phyloP scores from a whole-genome alignment of 495 filamentous ascomycete genomes.

The Lentithecium fluviatile region DNA sequence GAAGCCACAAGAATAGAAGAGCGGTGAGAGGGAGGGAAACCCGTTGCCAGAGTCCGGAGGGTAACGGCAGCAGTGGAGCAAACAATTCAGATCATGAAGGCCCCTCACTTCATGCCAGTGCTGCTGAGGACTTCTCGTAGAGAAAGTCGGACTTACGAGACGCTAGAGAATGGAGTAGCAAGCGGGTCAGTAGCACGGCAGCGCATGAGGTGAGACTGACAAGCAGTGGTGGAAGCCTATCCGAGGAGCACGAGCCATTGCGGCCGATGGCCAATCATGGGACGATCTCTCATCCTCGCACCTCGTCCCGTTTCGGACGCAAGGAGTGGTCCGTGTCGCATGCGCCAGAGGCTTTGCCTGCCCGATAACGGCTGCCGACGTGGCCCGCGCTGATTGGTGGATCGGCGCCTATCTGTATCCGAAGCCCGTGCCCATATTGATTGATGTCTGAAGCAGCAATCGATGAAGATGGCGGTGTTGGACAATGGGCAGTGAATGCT shows the following conservation, averaged over 20 bases:
- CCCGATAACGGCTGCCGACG: constrained; percentile 39
- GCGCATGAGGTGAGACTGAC: constrained; percentile 26
- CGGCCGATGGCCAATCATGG: constrained; percentile 14
- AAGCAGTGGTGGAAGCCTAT: constrained; percentile 13
- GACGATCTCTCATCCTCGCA: neutral
- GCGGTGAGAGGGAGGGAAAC: constrained; percentile 25
- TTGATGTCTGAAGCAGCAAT: constrained; percentile 1
- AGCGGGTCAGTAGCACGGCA: constrained; percentile 14
- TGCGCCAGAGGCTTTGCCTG: constrained; percentile 27
- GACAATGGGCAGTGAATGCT: neutral
- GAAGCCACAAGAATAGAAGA: constrained; percentile 30
- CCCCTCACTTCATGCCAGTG: neutral
- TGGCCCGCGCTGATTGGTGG: constrained; percentile 34
- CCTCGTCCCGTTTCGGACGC: constrained; percentile 28
- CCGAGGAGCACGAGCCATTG: constrained; percentile 11
- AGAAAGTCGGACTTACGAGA: too few relatives aligned
- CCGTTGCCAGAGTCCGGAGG: neutral
- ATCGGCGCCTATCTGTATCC: constrained; percentile 23
- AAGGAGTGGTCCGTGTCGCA: constrained; percentile 37
- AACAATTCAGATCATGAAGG: too few relatives aligned
- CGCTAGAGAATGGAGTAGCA: constrained; percentile 26
- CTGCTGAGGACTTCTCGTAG: too few relatives aligned
- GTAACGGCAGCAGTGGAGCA: constrained; percentile 22
- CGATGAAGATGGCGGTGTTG: neutral
- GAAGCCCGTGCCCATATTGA: constrained; percentile 14